Base-by-base conservation (phyloP, 257 asterid genomes). In the Voacanga thouarsii region DNA sequence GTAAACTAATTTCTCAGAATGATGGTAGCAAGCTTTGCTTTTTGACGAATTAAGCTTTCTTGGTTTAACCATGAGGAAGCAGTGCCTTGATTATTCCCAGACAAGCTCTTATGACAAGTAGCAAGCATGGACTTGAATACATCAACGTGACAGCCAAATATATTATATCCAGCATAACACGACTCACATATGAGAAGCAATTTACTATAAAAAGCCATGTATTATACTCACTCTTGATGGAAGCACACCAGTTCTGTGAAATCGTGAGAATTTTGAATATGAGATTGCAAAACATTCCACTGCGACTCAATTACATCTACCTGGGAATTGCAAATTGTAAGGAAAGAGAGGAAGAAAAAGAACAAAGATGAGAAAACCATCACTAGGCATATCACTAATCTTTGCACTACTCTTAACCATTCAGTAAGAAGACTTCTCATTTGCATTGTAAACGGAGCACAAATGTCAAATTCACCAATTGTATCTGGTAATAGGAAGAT, bases 281-380 rank as follows among this genome's bases (percentile, higher is more conserved):
- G 98, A 80, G 91, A 80, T 89, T 96, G 99, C 89, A 96, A 86
- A 70, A 90, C 90, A 44, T 93, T 96, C 99, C 99, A 96, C 84
- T 93, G 99, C 79, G 98, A 92, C 83, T 96, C 99, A 82, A 96
- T 91, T n/a, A 96, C 99, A 63, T 96, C 99, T 87, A 93, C 99
- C 99, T 96, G 87, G 74, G 51, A 81, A 83, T 78, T 39, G 75
- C 70, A 85, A 45, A 73, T 61, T 79, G 26, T 67, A 26, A 82
- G 82, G 79, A 71, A 59, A 44, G 39, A 69, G 75, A 59, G 18
- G 23, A 57, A 60, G 56, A 82, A 47, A 65, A 14, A 30, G 41
- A 60, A 65, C 12, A 33, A 37, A 66, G 49, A 67, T 19, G 18
- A 39, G 72, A 41, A 41, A 68, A 41, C 69, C 69, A 63, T 21